These are phyloP conservation scores for Colletotrichum lindemuthianum DNA, from an alignment of 2,329 filamentous ascomycete species.

Conservation along the genomic window DNA sequence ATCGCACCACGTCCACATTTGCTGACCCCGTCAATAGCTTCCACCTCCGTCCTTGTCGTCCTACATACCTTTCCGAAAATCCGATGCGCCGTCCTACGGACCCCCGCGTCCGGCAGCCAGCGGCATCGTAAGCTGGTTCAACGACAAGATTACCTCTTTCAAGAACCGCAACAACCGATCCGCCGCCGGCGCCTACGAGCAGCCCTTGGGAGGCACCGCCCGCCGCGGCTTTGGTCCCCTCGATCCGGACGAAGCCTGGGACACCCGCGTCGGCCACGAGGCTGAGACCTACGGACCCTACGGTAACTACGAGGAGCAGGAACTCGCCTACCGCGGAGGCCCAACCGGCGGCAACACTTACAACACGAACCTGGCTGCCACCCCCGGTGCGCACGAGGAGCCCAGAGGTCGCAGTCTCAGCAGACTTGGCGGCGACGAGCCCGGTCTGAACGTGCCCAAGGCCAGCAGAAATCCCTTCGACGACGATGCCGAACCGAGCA, in stretches of 20 bases:
- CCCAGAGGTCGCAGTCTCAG: slow-evolving; percentile 31
- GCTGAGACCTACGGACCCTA: slow-evolving; percentile 69
- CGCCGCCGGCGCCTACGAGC: slow-evolving; percentile 78
- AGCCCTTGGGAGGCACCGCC: slow-evolving; percentile 54
- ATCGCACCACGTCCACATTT: neutral
- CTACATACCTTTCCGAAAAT: slow-evolving; percentile 76
- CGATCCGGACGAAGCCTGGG: slow-evolving; percentile 89
- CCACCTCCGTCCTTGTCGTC: slow-evolving; percentile 74
- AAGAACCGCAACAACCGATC: slow-evolving; percentile 73
- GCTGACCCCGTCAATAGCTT: slow-evolving; percentile 56
- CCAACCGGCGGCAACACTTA: slow-evolving; percentile 54
- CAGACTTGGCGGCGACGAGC: slow-evolving; percentile 40
- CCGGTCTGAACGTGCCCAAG: slow-evolving; percentile 47
- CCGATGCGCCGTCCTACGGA: slow-evolving; percentile 55
- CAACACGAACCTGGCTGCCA: slow-evolving; percentile 58
- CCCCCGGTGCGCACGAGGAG: slow-evolving; percentile 45
- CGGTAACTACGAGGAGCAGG: slow-evolving; percentile 81
- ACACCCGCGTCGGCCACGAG: slow-evolving; percentile 80
- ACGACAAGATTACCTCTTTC: slow-evolving; percentile 70
- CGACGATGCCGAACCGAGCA: slow-evolving; percentile 71
- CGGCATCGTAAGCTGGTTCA: slow-evolving; percentile 79
- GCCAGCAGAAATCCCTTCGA: slow-evolving; percentile 73
- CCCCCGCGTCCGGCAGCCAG: slow-evolving; percentile 65
- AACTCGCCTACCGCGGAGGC: slow-evolving; percentile 65
- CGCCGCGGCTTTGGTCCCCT: slow-evolving; percentile 72